Evolutionary conservation across 441 rosid genomes (phyloP).

Genomic region (Eugenia klotzschiana): DNA sequence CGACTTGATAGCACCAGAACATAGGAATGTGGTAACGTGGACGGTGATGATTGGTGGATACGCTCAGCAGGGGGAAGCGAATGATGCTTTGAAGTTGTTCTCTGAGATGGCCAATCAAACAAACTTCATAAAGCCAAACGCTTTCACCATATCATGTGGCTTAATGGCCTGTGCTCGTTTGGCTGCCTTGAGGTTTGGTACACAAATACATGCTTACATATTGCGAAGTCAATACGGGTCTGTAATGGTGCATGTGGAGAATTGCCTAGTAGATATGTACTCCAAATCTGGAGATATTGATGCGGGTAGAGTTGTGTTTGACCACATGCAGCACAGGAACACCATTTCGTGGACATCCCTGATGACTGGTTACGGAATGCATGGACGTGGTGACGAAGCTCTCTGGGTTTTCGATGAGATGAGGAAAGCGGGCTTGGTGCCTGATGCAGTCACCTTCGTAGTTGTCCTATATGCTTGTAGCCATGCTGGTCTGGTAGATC

Average conservation of each 20-base stretch:
- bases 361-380: constrained; percentile 79
- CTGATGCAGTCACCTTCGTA: constrained; percentile 57
- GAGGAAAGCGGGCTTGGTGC: constrained; percentile 38
- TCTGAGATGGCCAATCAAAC: neutral
- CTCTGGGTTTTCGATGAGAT: constrained; percentile 42
- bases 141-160: constrained; percentile 7
- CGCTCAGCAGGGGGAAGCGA: constrained; percentile 12
- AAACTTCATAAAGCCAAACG: constrained; percentile 2
- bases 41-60: constrained; percentile 10
- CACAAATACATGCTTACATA: constrained; percentile 7
- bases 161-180: constrained; percentile 8
- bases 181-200: constrained; percentile 4
- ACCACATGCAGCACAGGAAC: constrained; percentile 41
- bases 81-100: constrained; percentile 7
- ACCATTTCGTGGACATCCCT: constrained; percentile 77
- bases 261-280: constrained; percentile 74
- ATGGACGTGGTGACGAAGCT: constrained; percentile 64
- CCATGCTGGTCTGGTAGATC: constrained; percentile 74
- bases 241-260: neutral
- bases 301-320: constrained; percentile 47
- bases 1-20: constrained; percentile 23
- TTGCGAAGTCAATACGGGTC: neutral
- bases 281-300: constrained; percentile 61
- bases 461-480: constrained; percentile 78
- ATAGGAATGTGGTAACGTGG: constrained; percentile 44